These are phyloP conservation scores for Pythium pyrilobum DNA, from an alignment of 352 stramenopile species.

Conservation along the genomic window DNA sequence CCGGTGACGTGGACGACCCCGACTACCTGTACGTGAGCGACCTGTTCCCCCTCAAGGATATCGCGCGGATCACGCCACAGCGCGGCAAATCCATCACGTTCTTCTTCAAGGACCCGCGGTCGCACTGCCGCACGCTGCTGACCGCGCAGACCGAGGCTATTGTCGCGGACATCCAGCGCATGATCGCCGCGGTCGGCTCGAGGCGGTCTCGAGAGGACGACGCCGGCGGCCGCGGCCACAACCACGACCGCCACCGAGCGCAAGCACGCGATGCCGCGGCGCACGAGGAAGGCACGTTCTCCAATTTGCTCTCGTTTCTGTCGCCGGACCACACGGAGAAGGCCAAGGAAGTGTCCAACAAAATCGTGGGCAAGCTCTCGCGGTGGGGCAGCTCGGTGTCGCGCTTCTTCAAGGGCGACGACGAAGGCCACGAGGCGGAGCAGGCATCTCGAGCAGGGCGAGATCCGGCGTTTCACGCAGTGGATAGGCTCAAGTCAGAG, in stretches of 20 bases:
- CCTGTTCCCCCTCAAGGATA: slow-evolving; percentile 56
- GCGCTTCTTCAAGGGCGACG: slow-evolving; percentile 59
- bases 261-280: slow-evolving; percentile 3
- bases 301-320: slow-evolving; percentile 62
- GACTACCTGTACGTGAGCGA: slow-evolving; percentile 59
- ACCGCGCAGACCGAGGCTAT: slow-evolving; percentile 70
- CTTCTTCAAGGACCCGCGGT: slow-evolving; percentile 65
- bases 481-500: slow-evolving; percentile 46
- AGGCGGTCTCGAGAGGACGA: slow-evolving; percentile 36
- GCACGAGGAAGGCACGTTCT: slow-evolving; percentile 21
- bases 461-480: slow-evolving; percentile 32
- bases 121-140: slow-evolving; percentile 66
- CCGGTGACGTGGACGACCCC: slow-evolving; percentile 18
- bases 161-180: slow-evolving; percentile 51
- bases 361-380: slow-evolving; percentile 68
- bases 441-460: not conserved
- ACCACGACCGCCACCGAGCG: slow-evolving; percentile 1
- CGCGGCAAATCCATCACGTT: slow-evolving; percentile 70
- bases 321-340: slow-evolving; percentile 66
- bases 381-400: slow-evolving; percentile 60
- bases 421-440: slow-evolving; percentile 26
- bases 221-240: not conserved
- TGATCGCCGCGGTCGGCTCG: slow-evolving; percentile 43
- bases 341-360: slow-evolving; percentile 77
- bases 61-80: slow-evolving; percentile 73